Base-by-base conservation (phyloP, 495 filamentous ascomycete genomes). In the Neurospora terricola region DNA sequence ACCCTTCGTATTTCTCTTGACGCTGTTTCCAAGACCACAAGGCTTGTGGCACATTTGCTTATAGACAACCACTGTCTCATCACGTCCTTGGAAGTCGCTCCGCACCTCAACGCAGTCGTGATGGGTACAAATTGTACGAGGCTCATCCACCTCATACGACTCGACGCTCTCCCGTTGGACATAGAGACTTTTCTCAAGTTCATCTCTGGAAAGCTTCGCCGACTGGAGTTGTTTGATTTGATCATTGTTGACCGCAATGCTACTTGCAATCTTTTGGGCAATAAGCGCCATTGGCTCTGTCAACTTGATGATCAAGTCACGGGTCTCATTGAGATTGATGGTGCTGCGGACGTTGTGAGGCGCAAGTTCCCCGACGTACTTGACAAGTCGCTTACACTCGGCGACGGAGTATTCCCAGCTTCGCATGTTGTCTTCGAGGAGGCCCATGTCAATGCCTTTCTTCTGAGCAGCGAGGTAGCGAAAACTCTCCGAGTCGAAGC, bases 401-500 rank as follows among this genome's bases (percentile, higher is more conserved):
- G 42, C 48, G n/a, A 74, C 70, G 0, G 81, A 83, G 37, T 83
- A 74, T 4, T 79, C 71, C 84, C 84, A 86, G 70, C 82, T 82
- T 27, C 77, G 75, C 5, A 69, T 21, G 36, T 79, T 82, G 18
- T 83, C 83, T 48, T 80, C 77, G 66, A 78, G 38, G n/a, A 80
- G 76, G 8, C 70, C 70, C 72, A 82, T 77, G 16, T 72, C 66
- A 23, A 82, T 42, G 16, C 79, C 78, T 10, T 80, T 77, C 43
- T 82, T 83, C 37, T 72, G 69, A 4, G 84, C 84, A 3, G 82
- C 84, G 0, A 86, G 75, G 66, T 80, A 86, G 0, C 83, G 82
- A 70, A 86, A 86, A 66, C 80, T 82, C 72, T 85, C 83, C 0
- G 83, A 85, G 71, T 86, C 84, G 38, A 86, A 85, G 68, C 83